These are phyloP conservation scores for Globisporangium middletonii DNA, from an alignment of 352 stramenopile species.

Conservation along the genomic window DNA sequence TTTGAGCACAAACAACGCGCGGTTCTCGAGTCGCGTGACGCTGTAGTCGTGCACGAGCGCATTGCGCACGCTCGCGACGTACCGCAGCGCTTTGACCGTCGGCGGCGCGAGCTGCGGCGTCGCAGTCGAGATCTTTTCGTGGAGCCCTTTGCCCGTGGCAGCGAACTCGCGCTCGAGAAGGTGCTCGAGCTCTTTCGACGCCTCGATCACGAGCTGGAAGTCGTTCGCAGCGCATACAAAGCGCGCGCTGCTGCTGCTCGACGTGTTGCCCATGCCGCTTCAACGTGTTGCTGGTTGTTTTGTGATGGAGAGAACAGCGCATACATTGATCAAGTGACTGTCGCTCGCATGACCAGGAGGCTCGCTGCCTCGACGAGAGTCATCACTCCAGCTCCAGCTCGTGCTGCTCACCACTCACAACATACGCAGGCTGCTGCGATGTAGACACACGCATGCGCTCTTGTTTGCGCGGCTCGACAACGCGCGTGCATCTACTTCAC, in stretches of 20 bases:
- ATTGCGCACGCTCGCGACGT: constrained; percentile 78
- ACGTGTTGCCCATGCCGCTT: constrained; percentile 5
- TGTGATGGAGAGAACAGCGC: no score
- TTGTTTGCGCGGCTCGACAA: no score
- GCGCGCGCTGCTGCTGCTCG: not conserved
- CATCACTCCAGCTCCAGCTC: no score
- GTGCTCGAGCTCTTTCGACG: constrained; percentile 77
- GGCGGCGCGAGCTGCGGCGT: constrained; percentile 31
- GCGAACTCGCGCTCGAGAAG: constrained; percentile 57
- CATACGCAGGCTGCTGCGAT: no score
- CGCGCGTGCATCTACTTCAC: no score
- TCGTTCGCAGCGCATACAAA: constrained; percentile 54
- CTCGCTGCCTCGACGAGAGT: no score
- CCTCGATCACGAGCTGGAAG: constrained; percentile 79
- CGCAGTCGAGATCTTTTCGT: constrained; percentile 63
- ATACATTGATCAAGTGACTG: no score
- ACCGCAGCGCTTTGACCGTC: constrained; percentile 65
- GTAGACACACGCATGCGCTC: no score
- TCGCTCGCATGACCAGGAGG: no score
- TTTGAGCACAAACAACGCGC: constrained; percentile 51
- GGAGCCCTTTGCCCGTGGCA: constrained; percentile 59
- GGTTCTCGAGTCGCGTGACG: constrained; percentile 51
- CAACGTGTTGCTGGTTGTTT: no score
- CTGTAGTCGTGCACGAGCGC: constrained; percentile 71
- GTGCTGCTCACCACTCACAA: no score